Evolutionary conservation across 768 basidiomycete species (phyloP), one percentile per base, ranked within the genome.

Genomic region (Naganishia vaughanmartiniae): DNA sequence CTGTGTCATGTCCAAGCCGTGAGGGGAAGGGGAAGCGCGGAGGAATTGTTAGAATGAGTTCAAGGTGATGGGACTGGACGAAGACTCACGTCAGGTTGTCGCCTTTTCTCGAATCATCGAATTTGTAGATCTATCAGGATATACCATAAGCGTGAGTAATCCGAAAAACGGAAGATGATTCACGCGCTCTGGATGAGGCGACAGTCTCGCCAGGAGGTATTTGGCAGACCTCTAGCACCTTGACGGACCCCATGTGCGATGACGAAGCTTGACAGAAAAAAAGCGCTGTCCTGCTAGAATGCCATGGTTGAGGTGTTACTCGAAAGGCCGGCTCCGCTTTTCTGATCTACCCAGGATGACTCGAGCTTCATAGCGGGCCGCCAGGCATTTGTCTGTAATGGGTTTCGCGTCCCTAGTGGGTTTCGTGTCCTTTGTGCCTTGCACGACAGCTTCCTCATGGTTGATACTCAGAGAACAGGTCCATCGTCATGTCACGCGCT

Each of bases 61-160:
- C 15, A 46, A 17, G 34, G 21, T 46, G 45, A 46, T 15, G 45
- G 4, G 4, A 21, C 3, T 46, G 21, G 17, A 46, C 39, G 24
- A 54, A 48, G 28, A 21, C 90, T 73, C 84, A 94, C 92, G 95
- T 93, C 75, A 75, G 70, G 66, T 88, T 87, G 75, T 94, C 92
- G 39, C 86, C 85, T 17, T 87, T 87, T 71, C 88, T 89, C 19
- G 80, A 80, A 48, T 90, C 89, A 79, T 99, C 95, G 79, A 95
- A 96, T 80, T 93, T 93, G 85, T 99, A 99, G 57, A 97, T 91
- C 92, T 95, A 73, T 10, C 71, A 54, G 54, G 60, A 74, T 48
- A 10, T 33, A 28, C 24, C n/a, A 31, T 31, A 51, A 14, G 68
- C 12, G 42, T 33, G 10, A 21, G 24, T 15, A 26, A 36, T 6